These are phyloP conservation scores for Phylloporus sp. DNA, from an alignment of 768 basidiomycete genomes.

Conservation along the genomic window DNA sequence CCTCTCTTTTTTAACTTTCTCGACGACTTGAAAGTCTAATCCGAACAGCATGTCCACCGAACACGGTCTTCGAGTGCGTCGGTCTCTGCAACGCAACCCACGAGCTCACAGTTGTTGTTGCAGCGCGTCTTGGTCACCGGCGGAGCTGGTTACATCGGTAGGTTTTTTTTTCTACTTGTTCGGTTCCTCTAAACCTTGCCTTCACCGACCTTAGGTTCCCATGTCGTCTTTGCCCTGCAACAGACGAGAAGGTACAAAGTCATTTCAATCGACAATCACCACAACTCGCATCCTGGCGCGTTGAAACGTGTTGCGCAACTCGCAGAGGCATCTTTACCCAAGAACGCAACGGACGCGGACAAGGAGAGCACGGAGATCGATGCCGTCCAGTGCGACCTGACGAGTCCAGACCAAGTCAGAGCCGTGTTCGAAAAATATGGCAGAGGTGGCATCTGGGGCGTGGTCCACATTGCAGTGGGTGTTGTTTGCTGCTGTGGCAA, in stretches of 20 bases:
- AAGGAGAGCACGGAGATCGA: slow-evolving; percentile 72
- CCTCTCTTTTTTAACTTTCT: too few relatives aligned
- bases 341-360: slow-evolving; percentile 60
- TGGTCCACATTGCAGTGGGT: slow-evolving; percentile 90
- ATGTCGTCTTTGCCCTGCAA: slow-evolving; percentile 83
- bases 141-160: slow-evolving; percentile 89
- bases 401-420: slow-evolving; percentile 62
- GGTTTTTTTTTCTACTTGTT: slow-evolving; percentile 12
- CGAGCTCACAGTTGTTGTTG: slow-evolving; percentile 10
- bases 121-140: slow-evolving; percentile 69
- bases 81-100: neutral
- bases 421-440: slow-evolving; percentile 79
- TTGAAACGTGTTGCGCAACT: slow-evolving; percentile 75
- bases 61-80: slow-evolving; percentile 44
- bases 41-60: slow-evolving; percentile 26
- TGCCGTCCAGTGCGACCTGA: slow-evolving; percentile 66
- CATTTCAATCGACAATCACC: slow-evolving; percentile 90
- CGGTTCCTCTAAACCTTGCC: slow-evolving; percentile 1
- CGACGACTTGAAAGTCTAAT: too few relatives aligned
- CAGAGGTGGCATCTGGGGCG: slow-evolving; percentile 92
- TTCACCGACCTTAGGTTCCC: slow-evolving; percentile 60
- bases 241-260: slow-evolving; percentile 88
- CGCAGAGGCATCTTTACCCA: slow-evolving; percentile 66
- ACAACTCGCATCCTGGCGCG: slow-evolving; percentile 80
- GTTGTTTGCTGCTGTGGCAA: neutral